phyloP scores from a whole-genome alignment of 345 rosid species.

The Microcos paniculata region DNA sequence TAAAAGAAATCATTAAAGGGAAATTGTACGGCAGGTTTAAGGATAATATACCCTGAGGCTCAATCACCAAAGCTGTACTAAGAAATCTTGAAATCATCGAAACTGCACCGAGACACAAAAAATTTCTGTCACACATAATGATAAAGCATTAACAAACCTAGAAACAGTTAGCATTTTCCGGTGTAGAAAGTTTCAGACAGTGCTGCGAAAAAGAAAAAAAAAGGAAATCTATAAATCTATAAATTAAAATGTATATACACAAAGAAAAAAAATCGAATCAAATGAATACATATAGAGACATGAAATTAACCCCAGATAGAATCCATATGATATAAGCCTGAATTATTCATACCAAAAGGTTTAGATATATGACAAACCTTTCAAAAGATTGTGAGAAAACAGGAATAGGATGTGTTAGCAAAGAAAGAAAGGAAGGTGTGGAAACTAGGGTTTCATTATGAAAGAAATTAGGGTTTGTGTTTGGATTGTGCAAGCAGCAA shows the following conservation, averaged over 20 bases:
- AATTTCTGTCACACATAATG: slow-evolving; percentile 24
- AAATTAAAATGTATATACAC: neutral
- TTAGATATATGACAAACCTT: slow-evolving; percentile 5
- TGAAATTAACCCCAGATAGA: neutral
- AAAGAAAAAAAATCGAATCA: neutral
- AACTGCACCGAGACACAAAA: slow-evolving; percentile 36
- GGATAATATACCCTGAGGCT: slow-evolving; percentile 25
- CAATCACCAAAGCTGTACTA: slow-evolving; percentile 30
- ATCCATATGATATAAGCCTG: slow-evolving; percentile 21
- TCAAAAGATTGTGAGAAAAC: slow-evolving; percentile 22
- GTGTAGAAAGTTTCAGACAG: slow-evolving; percentile 9
- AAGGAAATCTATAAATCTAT: slow-evolving; percentile 9
- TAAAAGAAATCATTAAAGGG: slow-evolving; percentile 8
- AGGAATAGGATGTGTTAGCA: slow-evolving; percentile 6
- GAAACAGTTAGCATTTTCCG: neutral
- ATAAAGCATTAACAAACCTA: slow-evolving; percentile 22
- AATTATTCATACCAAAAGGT: slow-evolving; percentile 10
- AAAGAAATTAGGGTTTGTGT: slow-evolving; percentile 21
- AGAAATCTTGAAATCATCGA: slow-evolving; percentile 39
- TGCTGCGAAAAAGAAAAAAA: neutral
- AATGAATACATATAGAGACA: neutral
- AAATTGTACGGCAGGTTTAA: neutral
- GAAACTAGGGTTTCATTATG: slow-evolving; percentile 13
- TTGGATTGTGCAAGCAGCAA: slow-evolving; percentile 51
- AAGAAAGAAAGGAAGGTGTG: neutral